A percentile compares a stretch with the other conserved stretches of the same genome.
These are phyloP conservation scores for Cyphellophora attinorum DNA, from an alignment of 2,329 filamentous ascomycete species.

Conservation along the genomic window DNA sequence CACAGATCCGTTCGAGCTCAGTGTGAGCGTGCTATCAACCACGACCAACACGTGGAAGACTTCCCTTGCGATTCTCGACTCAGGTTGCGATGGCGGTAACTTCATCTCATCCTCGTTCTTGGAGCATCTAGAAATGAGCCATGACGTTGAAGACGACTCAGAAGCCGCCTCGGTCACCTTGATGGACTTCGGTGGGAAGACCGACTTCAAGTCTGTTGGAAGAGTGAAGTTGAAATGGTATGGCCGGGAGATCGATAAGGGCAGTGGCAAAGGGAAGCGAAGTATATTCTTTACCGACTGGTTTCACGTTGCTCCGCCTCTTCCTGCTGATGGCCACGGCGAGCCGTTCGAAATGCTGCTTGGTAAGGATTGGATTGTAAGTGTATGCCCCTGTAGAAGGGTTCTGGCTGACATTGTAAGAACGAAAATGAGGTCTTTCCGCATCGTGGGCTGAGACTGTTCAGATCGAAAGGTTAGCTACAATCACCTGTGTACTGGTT, in stretches of 20 bases:
- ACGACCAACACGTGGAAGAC: neutral
- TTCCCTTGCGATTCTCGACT: neutral
- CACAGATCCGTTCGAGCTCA: neutral
- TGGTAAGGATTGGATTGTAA: neutral
- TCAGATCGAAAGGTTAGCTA: conserved; percentile 1
- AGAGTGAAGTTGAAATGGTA: neutral
- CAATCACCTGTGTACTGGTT: neutral
- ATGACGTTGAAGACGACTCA: neutral
- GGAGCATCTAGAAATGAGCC: neutral
- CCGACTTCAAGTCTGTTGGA: neutral
- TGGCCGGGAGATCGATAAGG: neutral
- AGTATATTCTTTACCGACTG: neutral
- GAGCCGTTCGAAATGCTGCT: neutral
- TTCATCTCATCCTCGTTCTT: conserved; percentile 1
- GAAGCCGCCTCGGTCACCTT: neutral
- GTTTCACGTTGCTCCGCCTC: neutral
- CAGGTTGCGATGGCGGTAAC: neutral
- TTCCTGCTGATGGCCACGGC: neutral
- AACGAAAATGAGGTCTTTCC: neutral
- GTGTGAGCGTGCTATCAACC: neutral
- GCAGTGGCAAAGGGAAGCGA: neutral
- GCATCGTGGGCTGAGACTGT: neutral
- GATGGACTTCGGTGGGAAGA: neutral
- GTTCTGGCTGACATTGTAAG: too few relatives aligned
- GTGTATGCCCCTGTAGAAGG: too few relatives aligned